Base-by-base conservation (phyloP, 768 basidiomycete species). In the Peribolospora kevripleyi region DNA sequence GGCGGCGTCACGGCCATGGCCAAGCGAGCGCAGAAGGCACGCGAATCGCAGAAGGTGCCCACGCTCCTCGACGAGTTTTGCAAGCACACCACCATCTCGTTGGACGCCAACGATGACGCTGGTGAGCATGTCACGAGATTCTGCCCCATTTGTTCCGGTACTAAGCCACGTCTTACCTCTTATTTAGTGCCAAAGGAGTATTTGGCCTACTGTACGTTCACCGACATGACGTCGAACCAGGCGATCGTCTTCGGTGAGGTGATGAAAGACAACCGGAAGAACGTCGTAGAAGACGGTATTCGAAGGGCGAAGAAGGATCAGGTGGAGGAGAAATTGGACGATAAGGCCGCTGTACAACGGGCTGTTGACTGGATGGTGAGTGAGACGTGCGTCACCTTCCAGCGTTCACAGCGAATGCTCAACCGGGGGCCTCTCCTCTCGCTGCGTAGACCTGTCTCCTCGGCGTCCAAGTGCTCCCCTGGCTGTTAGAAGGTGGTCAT, bases 21-120 rank as follows among this genome's bases (percentile, higher is more conserved):
- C 39, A 45, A 45, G 52, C 46, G 46, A 40, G 52, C 8, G 8
- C 7, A 25, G 14, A 50, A 9, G 49, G 14, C 39, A 38, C 39
- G 49, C 39, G n/a, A 7, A 42, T 42, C n/a, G 9, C n/a, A 46
- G 11, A 36, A 25, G 10, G 39, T 45, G 10, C 47, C 50, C 38
- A 54, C 50, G 14, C 54, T 61, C 4, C 58, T 63, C 4, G 56
- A 61, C 36, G 58, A 54, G 52, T 58, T 62, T 42, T 51, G 60
- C 41, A 51, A 59, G 51, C 58, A 60, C 42, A 61, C 62, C 1
- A 40, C 50, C 11, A 46, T 64, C 14, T 62, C 63, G 52, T 39
- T 64, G 14, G 63, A 64, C 52, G 54, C 56, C 10, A 63, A 61
- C 46, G 63, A 64, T 42, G 54, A 53, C 14, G 55, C 55, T 50